Conservation (phyloP, 2,329 filamentous ascomycete genomes). For the Verticillium alfalfae region DNA sequence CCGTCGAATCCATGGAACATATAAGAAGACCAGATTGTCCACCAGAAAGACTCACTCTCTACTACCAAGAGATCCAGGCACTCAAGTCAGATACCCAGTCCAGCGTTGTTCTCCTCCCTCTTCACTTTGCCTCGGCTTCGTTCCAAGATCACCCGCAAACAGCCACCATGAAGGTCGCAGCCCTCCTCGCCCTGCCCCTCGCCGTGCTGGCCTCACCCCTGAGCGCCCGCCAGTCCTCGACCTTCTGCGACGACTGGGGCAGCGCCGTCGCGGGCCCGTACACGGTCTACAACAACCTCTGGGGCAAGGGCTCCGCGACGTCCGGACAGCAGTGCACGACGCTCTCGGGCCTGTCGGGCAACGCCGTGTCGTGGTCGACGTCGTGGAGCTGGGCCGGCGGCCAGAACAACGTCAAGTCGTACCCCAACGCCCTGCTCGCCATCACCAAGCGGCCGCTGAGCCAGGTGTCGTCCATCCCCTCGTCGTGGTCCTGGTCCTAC, state of each 20-base stretch:
- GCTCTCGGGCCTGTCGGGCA: conserved; percentile 25
- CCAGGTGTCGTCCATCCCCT: conserved; percentile 24
- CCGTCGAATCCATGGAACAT: too few relatives aligned
- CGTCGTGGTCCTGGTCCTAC: conserved; percentile 27
- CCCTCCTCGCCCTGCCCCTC: not conserved
- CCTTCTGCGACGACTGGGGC: conserved; percentile 26
- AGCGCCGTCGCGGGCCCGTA: conserved; percentile 20
- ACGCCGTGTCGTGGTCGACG: conserved; percentile 30
- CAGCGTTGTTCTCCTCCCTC: not conserved
- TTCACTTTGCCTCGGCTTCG: not conserved
- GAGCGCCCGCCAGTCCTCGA: conserved; percentile 8
- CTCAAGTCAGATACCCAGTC: not conserved
- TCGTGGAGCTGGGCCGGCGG: conserved; percentile 33
- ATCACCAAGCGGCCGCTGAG: conserved; percentile 20
- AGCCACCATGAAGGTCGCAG: not conserved
- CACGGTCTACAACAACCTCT: conserved; percentile 34
- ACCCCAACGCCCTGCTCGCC: conserved; percentile 27
- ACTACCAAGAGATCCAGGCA: not conserved
- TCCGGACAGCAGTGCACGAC: conserved; percentile 32
- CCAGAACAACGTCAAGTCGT: conserved; percentile 33
- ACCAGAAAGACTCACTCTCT: not conserved
- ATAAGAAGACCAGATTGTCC: too few relatives aligned
- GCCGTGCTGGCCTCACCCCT: not conserved
- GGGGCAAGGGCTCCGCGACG: conserved; percentile 25
- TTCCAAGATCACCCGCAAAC: not conserved